Evolutionary conservation across 805 yeast genomes (phyloP), one percentile per base, ranked within the genome.

Genomic region (Ogataea saltuana): DNA sequence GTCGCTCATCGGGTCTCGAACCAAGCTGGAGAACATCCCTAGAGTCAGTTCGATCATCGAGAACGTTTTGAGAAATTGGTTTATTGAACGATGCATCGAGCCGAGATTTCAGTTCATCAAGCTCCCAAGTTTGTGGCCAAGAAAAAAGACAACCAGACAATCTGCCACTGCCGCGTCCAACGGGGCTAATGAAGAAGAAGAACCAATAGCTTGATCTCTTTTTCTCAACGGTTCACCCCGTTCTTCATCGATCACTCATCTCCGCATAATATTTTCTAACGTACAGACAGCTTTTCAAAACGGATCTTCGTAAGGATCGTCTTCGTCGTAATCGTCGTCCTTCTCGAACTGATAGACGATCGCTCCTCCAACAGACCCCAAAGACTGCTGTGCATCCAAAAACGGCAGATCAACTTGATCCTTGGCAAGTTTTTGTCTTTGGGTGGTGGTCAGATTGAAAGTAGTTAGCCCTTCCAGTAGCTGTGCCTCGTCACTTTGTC

Each of bases 241-340:
- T 41, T 11, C 37, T 33, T 5, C 18, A 20, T n/a, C 36, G 19
- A 35, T 16, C 22, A 35, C 26, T 20, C 19, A 34, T 13, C n/a
- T n/a, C 27, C 20, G 20, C 12, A 9, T 21, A n/a, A 9, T 4
- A 20, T 10, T 13, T 13, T 17, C 26, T 9, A 29, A 19, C 32
- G 32, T 15, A 29, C 19, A 17, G 32, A 29, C 13, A 31, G 17
- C 18, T 19, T n/a, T 27, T 63, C 64, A 89, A 58, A 88, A 89
- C 5, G 98, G 98, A 59, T 91, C 98, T 61, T 91, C 99, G 58
- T 83, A 91, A 0, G 98, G 97, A 64, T 91, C 99, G 55, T 93
- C 98, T 62, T 91, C 99, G 59, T 91, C 99, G 59, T 90, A 91
- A 63, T 91, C 99, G 61, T 91, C 99, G 63, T 91, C 98, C 59